Conservation (phyloP, 2,329 filamentous ascomycete species). For the Pseudonectria buxi region DNA sequence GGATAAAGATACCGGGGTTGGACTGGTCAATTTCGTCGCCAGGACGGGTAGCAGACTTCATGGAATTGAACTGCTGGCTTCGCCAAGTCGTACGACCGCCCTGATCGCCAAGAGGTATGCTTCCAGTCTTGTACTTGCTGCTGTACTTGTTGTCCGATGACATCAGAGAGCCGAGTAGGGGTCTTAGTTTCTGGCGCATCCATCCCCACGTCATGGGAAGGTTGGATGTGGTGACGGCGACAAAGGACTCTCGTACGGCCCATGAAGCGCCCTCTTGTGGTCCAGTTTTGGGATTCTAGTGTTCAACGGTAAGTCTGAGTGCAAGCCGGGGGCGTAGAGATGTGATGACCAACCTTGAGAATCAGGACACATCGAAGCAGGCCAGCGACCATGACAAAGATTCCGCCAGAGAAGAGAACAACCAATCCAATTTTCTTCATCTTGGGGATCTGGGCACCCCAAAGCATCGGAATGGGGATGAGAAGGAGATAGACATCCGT, state of each 20-base stretch:
- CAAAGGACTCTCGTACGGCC: slow-evolving; percentile 1
- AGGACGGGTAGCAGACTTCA: slow-evolving; percentile 3
- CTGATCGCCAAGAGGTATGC: slow-evolving; percentile 17
- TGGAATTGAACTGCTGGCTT: slow-evolving; percentile 9
- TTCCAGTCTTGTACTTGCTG: slow-evolving; percentile 11
- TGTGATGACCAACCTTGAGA: not conserved
- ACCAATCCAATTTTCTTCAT: slow-evolving; percentile 46
- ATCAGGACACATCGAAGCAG: not conserved
- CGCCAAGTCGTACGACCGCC: slow-evolving; percentile 10
- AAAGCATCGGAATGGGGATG: slow-evolving; percentile 44
- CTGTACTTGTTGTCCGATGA: slow-evolving; percentile 19
- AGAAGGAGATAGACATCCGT: slow-evolving; percentile 35
- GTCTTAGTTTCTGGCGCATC: slow-evolving; percentile 1
- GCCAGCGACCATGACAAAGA: not conserved
- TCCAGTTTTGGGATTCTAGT: not conserved
- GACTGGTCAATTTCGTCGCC: not conserved
- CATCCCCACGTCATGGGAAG: slow-evolving; percentile 1
- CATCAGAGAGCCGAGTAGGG: slow-evolving; percentile 10
- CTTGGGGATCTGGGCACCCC: slow-evolving; percentile 40
- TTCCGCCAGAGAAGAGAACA: slow-evolving; percentile 32
- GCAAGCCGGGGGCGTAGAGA: no score
- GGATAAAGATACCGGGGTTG: slow-evolving; percentile 9
- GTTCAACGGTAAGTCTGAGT: not conserved
- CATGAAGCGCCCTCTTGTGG: not conserved
- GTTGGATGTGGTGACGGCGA: not conserved